Percentiles rank a stretch among this genome's conserved stretches.
phyloP scores from a whole-genome alignment of 2,329 filamentous ascomycete genomes.

The Chrysoporthe austroafricana region DNA sequence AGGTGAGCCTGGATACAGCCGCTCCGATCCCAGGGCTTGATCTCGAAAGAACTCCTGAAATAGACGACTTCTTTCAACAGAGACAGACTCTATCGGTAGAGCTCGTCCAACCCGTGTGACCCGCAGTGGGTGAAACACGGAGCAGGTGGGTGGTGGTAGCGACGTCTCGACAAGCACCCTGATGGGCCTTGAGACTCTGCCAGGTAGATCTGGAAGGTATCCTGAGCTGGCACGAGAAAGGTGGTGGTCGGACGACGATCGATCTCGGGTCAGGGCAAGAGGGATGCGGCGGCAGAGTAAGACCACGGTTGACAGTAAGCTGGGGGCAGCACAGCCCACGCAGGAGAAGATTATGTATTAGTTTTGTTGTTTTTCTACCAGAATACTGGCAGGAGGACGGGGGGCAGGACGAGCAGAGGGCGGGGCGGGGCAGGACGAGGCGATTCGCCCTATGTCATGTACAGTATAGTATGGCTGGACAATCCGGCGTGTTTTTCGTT shows the following conservation, averaged over 20 bases:
- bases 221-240: not conserved
- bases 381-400: not conserved
- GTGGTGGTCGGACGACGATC: not conserved
- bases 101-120: constrained; percentile 4
- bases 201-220: not conserved
- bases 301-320: not conserved
- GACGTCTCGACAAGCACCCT: constrained; percentile 10
- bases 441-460: not conserved
- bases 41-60: not conserved
- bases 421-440: not conserved
- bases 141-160: constrained; percentile 12
- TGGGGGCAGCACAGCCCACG: not conserved
- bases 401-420: not conserved
- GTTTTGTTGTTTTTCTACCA: not conserved
- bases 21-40: not conserved
- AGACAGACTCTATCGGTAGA: not conserved
- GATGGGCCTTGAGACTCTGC: not conserved
- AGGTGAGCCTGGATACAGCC: not conserved
- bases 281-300: not conserved
- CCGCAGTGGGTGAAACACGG: constrained; percentile 26
- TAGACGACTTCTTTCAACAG: constrained; percentile 6
- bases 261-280: not conserved
- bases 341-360: not conserved
- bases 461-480: not conserved
- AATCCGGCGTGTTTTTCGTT: not conserved